Evolutionary conservation across 768 basidiomycete genomes (phyloP), one percentile per base, ranked within the genome.

Genomic region (Rhodotorula diobovata): DNA sequence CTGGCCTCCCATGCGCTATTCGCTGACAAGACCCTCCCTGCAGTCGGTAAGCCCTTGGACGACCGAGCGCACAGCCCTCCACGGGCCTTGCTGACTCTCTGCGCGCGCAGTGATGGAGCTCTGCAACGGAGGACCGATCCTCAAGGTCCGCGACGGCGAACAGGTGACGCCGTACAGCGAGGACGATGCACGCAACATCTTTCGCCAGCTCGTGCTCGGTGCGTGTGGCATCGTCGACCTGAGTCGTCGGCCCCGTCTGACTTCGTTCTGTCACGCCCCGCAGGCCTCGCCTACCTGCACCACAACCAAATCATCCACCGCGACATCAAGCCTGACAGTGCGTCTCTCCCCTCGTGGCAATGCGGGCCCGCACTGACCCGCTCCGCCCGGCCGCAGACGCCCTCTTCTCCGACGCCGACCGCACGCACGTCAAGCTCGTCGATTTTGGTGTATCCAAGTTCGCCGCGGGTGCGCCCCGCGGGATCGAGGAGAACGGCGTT

Each of bases 401-500:
- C 80, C 87, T 99, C 45, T 85, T 98, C 45, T 88, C 89, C 5
- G 84, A 85, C 51, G 88, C 91, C 81, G 86, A 90, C 53, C 86
- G 86, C 68, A 87, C 86, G 67, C 46, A 51, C 23, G 93, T 98
- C 81, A 99, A 99, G 82, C 94, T 99, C 66, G 91, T 89, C 45
- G 96, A 99, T 82, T 98, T 99, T 81, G 96, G 96, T 61, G 92
- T 96, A 56, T 93, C 93, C 18, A 91, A 95, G 82, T 95, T 90
- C 32, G 88, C 88, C 10, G 86, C 87, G 34, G 59, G 46, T 25
- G 69, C 64, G 9, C 30, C 12, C 5, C 43, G 43, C 18, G 43
- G n/a, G 30, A 9, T 15, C n/a, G 35, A 30, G 10, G 30, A 46
- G 2, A 55, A 39, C 72, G 82, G 93, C 28, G 88, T 89, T 43